phyloP scores from a whole-genome alignment of 441 rosid genomes.

The Gossypium laxum region DNA sequence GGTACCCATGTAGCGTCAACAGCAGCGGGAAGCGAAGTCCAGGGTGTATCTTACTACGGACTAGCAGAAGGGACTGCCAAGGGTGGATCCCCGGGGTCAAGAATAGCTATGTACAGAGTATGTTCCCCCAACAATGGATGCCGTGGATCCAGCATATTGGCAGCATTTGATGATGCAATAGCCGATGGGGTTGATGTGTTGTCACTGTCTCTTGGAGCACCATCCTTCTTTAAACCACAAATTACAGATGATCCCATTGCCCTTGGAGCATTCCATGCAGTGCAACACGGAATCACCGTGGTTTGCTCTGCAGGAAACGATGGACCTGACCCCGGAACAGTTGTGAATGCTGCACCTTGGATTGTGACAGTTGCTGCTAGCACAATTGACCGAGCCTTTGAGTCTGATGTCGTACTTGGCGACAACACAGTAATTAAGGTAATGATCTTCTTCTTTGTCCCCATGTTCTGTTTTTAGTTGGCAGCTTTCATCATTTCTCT shows the following conservation, averaged over 20 bases:
- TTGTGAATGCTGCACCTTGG: slow-evolving; percentile 67
- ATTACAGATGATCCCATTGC: slow-evolving; percentile 48
- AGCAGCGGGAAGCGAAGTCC: slow-evolving; percentile 40
- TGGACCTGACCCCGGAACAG: slow-evolving; percentile 44
- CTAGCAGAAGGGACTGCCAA: slow-evolving; percentile 47
- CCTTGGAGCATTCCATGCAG: slow-evolving; percentile 72
- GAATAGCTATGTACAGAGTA: slow-evolving; percentile 46
- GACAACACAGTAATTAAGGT: slow-evolving; percentile 54
- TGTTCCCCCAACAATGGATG: slow-evolving; percentile 33
- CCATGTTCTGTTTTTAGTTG: neutral
- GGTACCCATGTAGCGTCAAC: slow-evolving; percentile 54
- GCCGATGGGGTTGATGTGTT: slow-evolving; percentile 47
- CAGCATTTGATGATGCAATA: slow-evolving; percentile 53
- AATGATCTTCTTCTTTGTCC: neutral
- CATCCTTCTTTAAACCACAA: slow-evolving; percentile 19
- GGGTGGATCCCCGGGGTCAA: slow-evolving; percentile 42
- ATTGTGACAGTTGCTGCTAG: slow-evolving; percentile 69
- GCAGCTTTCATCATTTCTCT: neutral
- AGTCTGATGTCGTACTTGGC: slow-evolving; percentile 57
- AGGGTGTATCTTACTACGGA: slow-evolving; percentile 46
- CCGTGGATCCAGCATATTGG: slow-evolving; percentile 40
- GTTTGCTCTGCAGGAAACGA: slow-evolving; percentile 76
- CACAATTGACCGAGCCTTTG: slow-evolving; percentile 67
- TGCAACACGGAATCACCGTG: slow-evolving; percentile 53
- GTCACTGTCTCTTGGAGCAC: slow-evolving; percentile 56